Conservation (phyloP, 192 early-diverging fungal species). For the Linnemannia elongata region DNA sequence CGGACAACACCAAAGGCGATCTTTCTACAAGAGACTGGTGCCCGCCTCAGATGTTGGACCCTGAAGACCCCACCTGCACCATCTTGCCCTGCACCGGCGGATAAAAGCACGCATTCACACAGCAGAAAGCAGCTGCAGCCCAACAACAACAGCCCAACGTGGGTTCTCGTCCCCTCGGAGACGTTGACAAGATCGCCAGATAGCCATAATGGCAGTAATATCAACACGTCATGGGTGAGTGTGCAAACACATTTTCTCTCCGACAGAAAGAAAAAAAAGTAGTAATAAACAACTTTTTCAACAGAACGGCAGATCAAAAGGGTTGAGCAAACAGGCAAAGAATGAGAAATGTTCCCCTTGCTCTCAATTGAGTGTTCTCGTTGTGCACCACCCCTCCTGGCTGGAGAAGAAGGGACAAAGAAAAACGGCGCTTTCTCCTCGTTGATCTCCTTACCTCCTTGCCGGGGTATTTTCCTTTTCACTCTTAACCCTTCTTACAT, state of each 20-base stretch:
- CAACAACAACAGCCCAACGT: not conserved
- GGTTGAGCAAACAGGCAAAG: too few relatives aligned
- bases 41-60: not conserved
- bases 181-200: not conserved
- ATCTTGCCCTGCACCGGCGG: not conserved
- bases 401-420: too few relatives aligned
- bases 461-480: too few relatives aligned
- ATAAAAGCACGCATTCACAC: not conserved
- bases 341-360: too few relatives aligned
- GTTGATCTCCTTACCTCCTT: too few relatives aligned
- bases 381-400: too few relatives aligned
- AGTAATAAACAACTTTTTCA: too few relatives aligned
- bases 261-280: too few relatives aligned
- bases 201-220: not conserved
- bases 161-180: not conserved
- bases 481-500: not conserved
- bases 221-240: not conserved
- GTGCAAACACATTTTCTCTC: too few relatives aligned
- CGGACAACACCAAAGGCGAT: not conserved
- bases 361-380: too few relatives aligned
- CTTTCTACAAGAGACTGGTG: not conserved
- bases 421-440: too few relatives aligned
- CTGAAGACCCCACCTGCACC: not conserved
- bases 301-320: too few relatives aligned
- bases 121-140: not conserved